Conservation (phyloP, 805 yeast genomes). For the Cyberlindnera subsufficiens region DNA sequence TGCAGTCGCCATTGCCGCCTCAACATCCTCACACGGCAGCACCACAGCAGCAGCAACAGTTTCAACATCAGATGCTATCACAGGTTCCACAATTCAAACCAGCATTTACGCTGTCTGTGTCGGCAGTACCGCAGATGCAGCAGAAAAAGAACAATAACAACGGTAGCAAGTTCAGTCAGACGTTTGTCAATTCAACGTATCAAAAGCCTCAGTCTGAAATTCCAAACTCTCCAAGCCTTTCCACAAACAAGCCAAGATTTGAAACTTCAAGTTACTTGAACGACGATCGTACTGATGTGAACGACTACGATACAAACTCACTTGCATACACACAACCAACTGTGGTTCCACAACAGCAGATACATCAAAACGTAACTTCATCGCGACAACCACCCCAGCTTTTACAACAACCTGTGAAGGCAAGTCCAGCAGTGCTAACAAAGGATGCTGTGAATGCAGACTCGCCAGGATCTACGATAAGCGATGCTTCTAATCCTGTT, state of each 20-base stretch:
- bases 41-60: neutral
- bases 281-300: slow-evolving; percentile 18
- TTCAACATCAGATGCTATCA: slow-evolving; percentile 1
- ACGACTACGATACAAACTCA: slow-evolving; percentile 15
- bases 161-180: slow-evolving; percentile 10
- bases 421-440: slow-evolving; percentile 4
- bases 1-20: neutral
- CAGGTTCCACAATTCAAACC: slow-evolving; percentile 7
- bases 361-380: slow-evolving; percentile 3
- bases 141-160: neutral
- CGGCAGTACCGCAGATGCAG: neutral
- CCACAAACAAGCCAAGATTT: slow-evolving; percentile 9
- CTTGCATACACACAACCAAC: slow-evolving; percentile 14
- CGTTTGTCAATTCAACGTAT: slow-evolving; percentile 12
- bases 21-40: neutral
- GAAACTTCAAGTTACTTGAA: slow-evolving; percentile 15
- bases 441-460: slow-evolving; percentile 14
- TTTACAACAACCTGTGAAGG: neutral
- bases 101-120: slow-evolving; percentile 3
- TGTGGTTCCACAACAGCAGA: slow-evolving; percentile 2
- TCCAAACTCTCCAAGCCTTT: slow-evolving; percentile 13
- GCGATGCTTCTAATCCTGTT: slow-evolving; percentile 9
- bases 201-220: slow-evolving; percentile 11
- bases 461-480: slow-evolving; percentile 17
- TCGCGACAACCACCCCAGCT: slow-evolving; percentile 6